Evolutionary conservation across 2,329 filamentous ascomycete species (phyloP), one percentile per base, ranked within the genome.

Genomic region (Stemphylium beticola): DNA sequence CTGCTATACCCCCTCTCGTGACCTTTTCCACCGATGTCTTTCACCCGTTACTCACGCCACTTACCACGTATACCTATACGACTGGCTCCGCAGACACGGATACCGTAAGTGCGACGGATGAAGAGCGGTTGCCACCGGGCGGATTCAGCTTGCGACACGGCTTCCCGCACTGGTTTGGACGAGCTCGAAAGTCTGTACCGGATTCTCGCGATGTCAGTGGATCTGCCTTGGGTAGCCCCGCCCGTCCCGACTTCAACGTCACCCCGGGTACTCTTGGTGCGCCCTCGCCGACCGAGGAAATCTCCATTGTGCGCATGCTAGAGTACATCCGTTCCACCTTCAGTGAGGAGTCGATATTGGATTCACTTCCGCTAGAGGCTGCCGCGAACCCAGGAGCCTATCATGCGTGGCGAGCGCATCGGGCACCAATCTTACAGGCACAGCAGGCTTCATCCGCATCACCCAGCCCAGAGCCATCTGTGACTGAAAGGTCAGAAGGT

Each of bases 11-110:
- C 45, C 95, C 95, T 9, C 81, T 93, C 15, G 86, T 99, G 62
- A 93, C 89, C 49, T 96, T 99, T 76, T 85, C 87, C 40, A 96
- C 91, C 64, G 93, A 98, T 73, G 89, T 98, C 64, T 99, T 98
- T 75, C 93, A 99, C 74, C 93, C 93, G 15, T 82, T 99, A 37
- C 88, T 98, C 63, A 92, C 93, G 7, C 93, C 95, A 33, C 82
- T 96, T 58, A 96, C 92, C n/a, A 96, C 92, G 3, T 96, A 96
- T 77, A 95, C 91, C 71, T 96, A 96, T 79, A 90, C 91, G 37
- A 92, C 91, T 58, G 88, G 89, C 22, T 73, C 74, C 53, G 86
- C 89, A 32, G 85, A 90, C 57, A 87, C 87, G 57, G 91, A 90
- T 42, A 91, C 91, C 0, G 88, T 93, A 58, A 93, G 90, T 72